phyloP scores from a whole-genome alignment of 768 basidiomycete species.

The Gautieria morchelliformis region DNA sequence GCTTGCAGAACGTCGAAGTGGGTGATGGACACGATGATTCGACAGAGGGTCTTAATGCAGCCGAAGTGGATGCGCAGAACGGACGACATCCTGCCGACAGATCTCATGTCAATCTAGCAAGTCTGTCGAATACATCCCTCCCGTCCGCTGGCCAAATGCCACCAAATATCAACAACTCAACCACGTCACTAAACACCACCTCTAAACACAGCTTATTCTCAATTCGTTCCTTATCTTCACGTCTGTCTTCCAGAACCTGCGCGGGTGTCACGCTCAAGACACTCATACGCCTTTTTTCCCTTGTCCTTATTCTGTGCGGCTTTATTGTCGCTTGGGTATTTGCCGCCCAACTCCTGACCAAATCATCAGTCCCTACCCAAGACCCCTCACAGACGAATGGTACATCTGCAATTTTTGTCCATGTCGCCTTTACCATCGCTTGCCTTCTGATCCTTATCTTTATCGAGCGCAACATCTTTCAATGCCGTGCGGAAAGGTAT shows the following conservation, averaged over 20 bases:
- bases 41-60: constrained; percentile 27
- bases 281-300: constrained; percentile 10
- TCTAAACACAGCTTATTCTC: constrained; percentile 27
- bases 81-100: constrained; percentile 41
- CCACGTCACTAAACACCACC: constrained; percentile 18
- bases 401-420: constrained; percentile 43
- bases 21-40: constrained; percentile 12
- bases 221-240: constrained; percentile 20
- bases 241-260: constrained; percentile 2
- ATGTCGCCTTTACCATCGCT: constrained; percentile 49
- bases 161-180: constrained; percentile 13
- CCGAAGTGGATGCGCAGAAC: constrained; percentile 6
- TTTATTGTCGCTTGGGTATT: constrained; percentile 52
- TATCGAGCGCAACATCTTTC: constrained; percentile 53
- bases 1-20: constrained; percentile 9
- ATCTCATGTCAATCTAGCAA: constrained; percentile 11
- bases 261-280: constrained; percentile 14
- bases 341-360: constrained; percentile 19
- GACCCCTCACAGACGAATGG: constrained; percentile 11
- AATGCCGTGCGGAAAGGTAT: constrained; percentile 61
- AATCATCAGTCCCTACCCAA: constrained; percentile 3
- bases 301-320: constrained; percentile 25
- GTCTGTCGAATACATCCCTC: constrained; percentile 6
- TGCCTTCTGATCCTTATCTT: constrained; percentile 46
- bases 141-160: constrained; percentile 8